These are phyloP conservation scores for Tothia fuscella DNA, from an alignment of 2,329 filamentous ascomycete species.

Conservation along the genomic window DNA sequence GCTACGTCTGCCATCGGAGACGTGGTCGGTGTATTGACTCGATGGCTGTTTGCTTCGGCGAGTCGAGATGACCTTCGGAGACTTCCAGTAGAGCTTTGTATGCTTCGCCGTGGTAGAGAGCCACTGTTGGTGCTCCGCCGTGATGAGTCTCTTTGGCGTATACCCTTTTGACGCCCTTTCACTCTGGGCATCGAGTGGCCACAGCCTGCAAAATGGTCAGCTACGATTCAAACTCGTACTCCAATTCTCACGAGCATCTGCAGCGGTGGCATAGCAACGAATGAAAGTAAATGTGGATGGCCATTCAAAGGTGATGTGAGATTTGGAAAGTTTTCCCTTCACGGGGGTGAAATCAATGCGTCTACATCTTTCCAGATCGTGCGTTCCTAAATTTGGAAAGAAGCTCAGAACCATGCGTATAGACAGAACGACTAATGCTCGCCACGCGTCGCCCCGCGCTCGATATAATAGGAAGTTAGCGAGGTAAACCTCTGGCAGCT, in stretches of 20 bases:
- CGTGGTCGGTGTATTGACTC: neutral
- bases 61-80: neutral
- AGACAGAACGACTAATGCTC: neutral
- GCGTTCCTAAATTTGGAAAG: neutral
- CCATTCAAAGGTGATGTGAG: neutral
- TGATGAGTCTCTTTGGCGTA: neutral
- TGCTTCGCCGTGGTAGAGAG: neutral
- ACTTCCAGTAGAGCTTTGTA: neutral
- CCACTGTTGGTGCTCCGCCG: neutral
- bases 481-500: neutral
- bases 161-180: neutral
- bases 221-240: neutral
- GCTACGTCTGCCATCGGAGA: conserved; percentile 3
- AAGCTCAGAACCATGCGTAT: conserved; percentile 1
- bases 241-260: conserved; percentile 2
- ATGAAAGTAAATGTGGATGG: neutral
- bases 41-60: neutral
- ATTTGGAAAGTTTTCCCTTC: no score
- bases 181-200: neutral
- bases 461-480: no score
- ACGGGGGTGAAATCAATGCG: neutral
- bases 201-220: neutral
- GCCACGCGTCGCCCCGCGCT: neutral
- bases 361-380: neutral
- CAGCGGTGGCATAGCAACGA: neutral